Base-by-base conservation (phyloP, 441 rosid genomes). In the Gossypium laxum region DNA sequence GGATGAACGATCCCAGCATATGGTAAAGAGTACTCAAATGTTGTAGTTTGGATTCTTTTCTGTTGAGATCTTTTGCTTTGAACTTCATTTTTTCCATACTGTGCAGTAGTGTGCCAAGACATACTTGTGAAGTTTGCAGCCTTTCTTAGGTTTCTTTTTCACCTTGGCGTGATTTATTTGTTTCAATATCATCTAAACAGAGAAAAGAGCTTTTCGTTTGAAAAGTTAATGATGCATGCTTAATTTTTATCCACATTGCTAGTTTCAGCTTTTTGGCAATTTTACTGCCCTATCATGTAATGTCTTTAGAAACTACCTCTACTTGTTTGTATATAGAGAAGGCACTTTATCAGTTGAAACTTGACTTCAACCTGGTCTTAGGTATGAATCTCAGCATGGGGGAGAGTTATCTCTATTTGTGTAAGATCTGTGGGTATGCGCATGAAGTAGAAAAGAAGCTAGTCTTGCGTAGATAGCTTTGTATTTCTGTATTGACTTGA, bases 1-100 rank as follows among this genome's bases (percentile, higher is more conserved):
- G 83, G 98, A 93, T 63, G 97, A 91, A 83, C 84, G 96, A 75
- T 93, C 97, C 64, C 98, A 93, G 72, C 98, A 93, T 77, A 89
- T 86, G 98, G 98, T 91, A 86, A 72, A 54, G 56, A 56, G 55
- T 74, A 75, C 26, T 66, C 18, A 8, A 12, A 28, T 43, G 3
- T 28, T 47, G n/a, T 45, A 56, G 15, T 19, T 63, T 26, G 34
- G 21, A 18, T 38, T 66, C 17, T 64, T 38, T 18, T 24, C 28
- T n/a, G 10, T 45, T 70, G 6, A 21, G 19, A 22, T 24, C 62
- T 54, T 65, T 75, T 38, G 38, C 61, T 3, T 21, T 47, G 30
- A 63, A 24, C 26, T 3, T 26, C 60, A 21, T 26, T 7, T 28
- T 28, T 38, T 19, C 18, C 48, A 59, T 45, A 21, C 48, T 43